phyloP scores from a whole-genome alignment of 2,329 filamentous ascomycete genomes.

The Penicillium sp. region DNA sequence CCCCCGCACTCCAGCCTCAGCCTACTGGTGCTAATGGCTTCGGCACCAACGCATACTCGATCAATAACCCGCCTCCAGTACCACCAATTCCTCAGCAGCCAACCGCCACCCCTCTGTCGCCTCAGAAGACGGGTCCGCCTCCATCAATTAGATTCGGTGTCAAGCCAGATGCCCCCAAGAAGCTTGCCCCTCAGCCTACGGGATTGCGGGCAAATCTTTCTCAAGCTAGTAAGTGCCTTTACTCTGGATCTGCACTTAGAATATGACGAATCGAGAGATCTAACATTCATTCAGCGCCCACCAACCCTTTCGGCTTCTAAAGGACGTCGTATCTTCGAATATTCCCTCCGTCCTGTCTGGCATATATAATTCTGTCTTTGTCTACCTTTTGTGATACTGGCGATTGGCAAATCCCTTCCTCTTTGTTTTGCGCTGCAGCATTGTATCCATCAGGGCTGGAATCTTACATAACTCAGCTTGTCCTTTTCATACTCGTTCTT shows the following conservation, averaged over 20 bases:
- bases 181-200: constrained; percentile 81
- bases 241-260: not conserved
- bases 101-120: constrained; percentile 65
- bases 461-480: constrained; percentile 23
- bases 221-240: constrained; percentile 83
- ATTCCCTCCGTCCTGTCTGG: constrained; percentile 11
- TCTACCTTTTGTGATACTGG: constrained; percentile 3
- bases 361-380: constrained; percentile 35
- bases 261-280: not conserved
- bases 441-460: constrained; percentile 8
- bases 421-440: constrained; percentile 8
- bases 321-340: not conserved
- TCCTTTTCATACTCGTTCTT: constrained; percentile 18
- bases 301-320: constrained; percentile 73
- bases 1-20: constrained; percentile 56
- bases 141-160: constrained; percentile 90
- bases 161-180: constrained; percentile 68
- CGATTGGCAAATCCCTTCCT: not conserved
- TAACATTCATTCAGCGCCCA: constrained; percentile 56
- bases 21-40: constrained; percentile 56
- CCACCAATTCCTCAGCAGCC: constrained; percentile 63
- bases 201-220: constrained; percentile 86
- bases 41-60: constrained; percentile 47
- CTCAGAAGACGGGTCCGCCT: constrained; percentile 82
- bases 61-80: constrained; percentile 57